These are phyloP conservation scores for Linaria vulgaris DNA, from an alignment of 257 asterid species.

Conservation along the genomic window DNA sequence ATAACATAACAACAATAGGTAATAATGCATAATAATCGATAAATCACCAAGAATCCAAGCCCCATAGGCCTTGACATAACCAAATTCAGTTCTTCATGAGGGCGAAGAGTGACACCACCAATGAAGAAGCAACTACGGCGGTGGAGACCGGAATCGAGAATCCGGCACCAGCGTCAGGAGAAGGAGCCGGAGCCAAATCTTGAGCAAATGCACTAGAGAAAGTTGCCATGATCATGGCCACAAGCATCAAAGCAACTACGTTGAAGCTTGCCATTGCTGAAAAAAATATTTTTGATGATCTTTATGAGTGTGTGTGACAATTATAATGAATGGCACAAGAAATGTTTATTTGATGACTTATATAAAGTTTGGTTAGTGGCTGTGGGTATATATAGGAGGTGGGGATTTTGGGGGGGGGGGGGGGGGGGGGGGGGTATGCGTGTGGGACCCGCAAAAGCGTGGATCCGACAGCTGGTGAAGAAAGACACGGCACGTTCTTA, in stretches of 20 bases:
- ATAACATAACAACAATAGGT: not conserved
- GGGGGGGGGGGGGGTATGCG: not conserved
- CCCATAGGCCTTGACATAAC: not conserved
- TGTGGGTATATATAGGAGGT: conserved; percentile 18
- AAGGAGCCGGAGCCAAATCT: conserved; percentile 1
- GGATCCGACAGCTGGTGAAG: conserved; percentile 28
- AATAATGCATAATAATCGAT: conserved; percentile 3
- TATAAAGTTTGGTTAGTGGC: not conserved
- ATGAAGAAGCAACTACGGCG: conserved; percentile 45
- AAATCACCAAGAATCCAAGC: too few species aligned
- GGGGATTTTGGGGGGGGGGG: not conserved
- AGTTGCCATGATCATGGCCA: conserved; percentile 24
- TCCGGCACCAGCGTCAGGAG: conserved; percentile 47
- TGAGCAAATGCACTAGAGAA: conserved; percentile 40
- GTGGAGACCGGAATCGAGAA: conserved; percentile 41
- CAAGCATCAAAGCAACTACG: conserved; percentile 34
- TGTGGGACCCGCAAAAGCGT: conserved; percentile 12
- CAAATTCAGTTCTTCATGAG: conserved; percentile 39
- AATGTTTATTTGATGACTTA: not conserved
- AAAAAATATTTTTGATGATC: too few species aligned
- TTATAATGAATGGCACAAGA: not conserved
- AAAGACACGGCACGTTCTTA: conserved; percentile 18
- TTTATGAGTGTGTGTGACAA: too few species aligned
- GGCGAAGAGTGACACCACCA: conserved; percentile 42
- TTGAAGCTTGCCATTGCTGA: too few species aligned